These are phyloP conservation scores for Alternaria sp. DNA, from an alignment of 2,329 filamentous ascomycete genomes.

Conservation along the genomic window DNA sequence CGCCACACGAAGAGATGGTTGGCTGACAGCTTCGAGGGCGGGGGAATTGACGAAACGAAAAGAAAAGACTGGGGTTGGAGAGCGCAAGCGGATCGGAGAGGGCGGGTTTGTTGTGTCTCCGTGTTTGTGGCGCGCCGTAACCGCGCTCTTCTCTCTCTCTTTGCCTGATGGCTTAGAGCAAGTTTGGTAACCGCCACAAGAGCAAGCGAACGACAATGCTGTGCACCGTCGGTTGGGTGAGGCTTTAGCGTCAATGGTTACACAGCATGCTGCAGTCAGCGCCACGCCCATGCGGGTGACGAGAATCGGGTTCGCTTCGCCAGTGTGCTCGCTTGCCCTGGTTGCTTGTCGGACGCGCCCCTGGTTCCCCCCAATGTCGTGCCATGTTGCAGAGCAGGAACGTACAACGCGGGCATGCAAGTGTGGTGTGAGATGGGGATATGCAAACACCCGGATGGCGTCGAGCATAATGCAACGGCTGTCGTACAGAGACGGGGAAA, in stretches of 20 bases:
- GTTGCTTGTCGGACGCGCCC: neutral
- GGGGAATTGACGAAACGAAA: neutral
- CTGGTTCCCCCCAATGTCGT: conserved; percentile 12
- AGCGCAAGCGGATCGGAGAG: neutral
- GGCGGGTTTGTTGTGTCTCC: neutral
- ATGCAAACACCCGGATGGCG: conserved; percentile 25
- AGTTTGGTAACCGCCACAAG: conserved; percentile 1
- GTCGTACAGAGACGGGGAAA: conserved; percentile 32
- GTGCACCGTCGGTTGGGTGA: conserved; percentile 13
- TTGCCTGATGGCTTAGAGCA: neutral
- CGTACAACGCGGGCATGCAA: conserved; percentile 1
- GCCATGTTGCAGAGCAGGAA: conserved; percentile 21
- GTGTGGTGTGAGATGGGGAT: neutral
- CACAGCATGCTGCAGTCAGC: conserved; percentile 29
- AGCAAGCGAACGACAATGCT: conserved; percentile 20
- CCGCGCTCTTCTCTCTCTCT: conserved; percentile 3
- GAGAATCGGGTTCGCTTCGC: conserved; percentile 10
- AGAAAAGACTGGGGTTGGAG: neutral
- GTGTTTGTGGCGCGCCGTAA: conserved; percentile 12
- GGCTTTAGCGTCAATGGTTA: conserved; percentile 23
- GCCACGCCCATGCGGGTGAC: conserved; percentile 28
- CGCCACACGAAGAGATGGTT: neutral
- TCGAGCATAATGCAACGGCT: conserved; percentile 36
- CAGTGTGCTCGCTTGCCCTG: conserved; percentile 24
- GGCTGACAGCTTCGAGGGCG: neutral